phyloP scores from a whole-genome alignment of 768 basidiomycete genomes.

The Trametes sanguinea region DNA sequence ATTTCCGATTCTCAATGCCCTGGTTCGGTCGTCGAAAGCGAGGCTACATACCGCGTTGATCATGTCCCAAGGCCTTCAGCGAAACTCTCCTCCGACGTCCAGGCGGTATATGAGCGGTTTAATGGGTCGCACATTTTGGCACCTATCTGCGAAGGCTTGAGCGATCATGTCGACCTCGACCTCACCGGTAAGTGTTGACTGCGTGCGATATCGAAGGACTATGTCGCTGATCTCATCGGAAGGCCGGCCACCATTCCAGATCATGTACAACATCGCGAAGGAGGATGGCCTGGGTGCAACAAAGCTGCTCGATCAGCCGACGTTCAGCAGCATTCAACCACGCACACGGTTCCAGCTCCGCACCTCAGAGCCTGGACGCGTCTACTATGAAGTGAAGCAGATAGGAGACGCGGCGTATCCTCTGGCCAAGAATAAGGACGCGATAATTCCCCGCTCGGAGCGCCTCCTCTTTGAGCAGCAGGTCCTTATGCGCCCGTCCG shows the following conservation, averaged over 20 bases:
- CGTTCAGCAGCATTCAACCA: conserved; percentile 82
- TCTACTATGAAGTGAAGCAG: conserved; percentile 89
- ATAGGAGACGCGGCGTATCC: conserved; percentile 87
- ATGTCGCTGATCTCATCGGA: background rate
- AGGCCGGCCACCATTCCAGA: conserved; percentile 93
- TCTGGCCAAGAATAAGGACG: conserved; percentile 62
- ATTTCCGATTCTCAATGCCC: conserved; percentile 85
- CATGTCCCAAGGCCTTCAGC: conserved; percentile 83
- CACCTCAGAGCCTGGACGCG: conserved; percentile 73
- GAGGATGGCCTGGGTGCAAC: conserved; percentile 68
- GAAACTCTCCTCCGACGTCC: conserved; percentile 58
- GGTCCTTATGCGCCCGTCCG: conserved; percentile 78
- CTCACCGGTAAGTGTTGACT: conserved; percentile 54
- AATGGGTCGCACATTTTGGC: conserved; percentile 77
- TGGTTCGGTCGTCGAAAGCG: conserved; percentile 63
- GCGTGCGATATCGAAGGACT: background rate
- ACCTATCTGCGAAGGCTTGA: conserved; percentile 80
- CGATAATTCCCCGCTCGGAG: conserved; percentile 65
- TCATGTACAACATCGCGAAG: conserved; percentile 84
- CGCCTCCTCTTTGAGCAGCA: conserved; percentile 84
- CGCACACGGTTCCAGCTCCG: conserved; percentile 80
- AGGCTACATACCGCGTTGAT: conserved; percentile 67
- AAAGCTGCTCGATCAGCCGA: conserved; percentile 71
- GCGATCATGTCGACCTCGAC: conserved; percentile 82
- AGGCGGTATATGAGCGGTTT: conserved; percentile 55